These are phyloP conservation scores for Hordeum vulgare DNA, from an alignment of 176 grass and related monocot genomes.

Conservation along the genomic window MorexV3_pseudomolecules_assembly NC_058523.1:4082039-4082538, in stretches of 20 bases:
- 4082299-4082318: too few relatives aligned
- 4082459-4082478: constrained; percentile 40
- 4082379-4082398: background rate
- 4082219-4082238: constrained; percentile 45
- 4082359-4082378: background rate
- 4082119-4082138: constrained; percentile 40
- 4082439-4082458: background rate
- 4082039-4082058: constrained; percentile 49
- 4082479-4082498: constrained; percentile 26
- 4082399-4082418: background rate
- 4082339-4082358: background rate
- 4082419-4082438: background rate
- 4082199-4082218: background rate
- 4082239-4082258: constrained; percentile 71
- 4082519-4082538: constrained; percentile 57
- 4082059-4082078: constrained; percentile 54
- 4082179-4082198: constrained; percentile 11
- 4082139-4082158: constrained; percentile 1
- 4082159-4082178: constrained; percentile 21
- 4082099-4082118: constrained; percentile 52
- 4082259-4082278: background rate
- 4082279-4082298: background rate
- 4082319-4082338: background rate
- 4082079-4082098: constrained; percentile 51
- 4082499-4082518: constrained; percentile 33